phyloP scores from a whole-genome alignment of 164 flowering plant species.

The Paratinospora sagittata region DNA sequence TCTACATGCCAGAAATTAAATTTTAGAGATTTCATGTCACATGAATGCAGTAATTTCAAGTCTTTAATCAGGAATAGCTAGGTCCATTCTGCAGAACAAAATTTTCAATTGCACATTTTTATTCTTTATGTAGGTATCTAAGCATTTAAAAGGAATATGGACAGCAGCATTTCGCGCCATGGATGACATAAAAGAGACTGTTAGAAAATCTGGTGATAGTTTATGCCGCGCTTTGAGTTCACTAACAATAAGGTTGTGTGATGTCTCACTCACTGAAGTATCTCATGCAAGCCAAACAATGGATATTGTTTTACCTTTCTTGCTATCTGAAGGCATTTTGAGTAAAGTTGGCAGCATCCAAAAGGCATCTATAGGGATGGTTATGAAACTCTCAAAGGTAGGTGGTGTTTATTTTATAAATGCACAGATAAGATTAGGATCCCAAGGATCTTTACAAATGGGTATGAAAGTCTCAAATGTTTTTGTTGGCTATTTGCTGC shows the following conservation, averaged over 20 bases:
- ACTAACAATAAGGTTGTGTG: conserved; percentile 81
- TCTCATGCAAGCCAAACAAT: conserved; percentile 68
- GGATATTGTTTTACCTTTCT: conserved; percentile 75
- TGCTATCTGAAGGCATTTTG: conserved; percentile 82
- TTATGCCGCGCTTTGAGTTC: conserved; percentile 78
- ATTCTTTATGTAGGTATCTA: conserved; percentile 47
- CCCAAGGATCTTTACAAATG: background rate
- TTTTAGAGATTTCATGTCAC: background rate
- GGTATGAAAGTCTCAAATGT: background rate
- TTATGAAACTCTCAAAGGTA: conserved; percentile 98
- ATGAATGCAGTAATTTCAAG: background rate
- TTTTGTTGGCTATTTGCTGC: background rate
- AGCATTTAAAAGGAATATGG: conserved; percentile 80
- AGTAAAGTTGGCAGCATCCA: conserved; percentile 84
- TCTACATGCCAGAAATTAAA: background rate
- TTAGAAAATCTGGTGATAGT: conserved; percentile 86
- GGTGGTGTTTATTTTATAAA: conserved; percentile 8
- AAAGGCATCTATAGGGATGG: conserved; percentile 81
- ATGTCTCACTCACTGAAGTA: conserved; percentile 62
- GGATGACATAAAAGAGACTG: conserved; percentile 99
- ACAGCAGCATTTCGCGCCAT: conserved; percentile 86
- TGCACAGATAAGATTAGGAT: background rate
- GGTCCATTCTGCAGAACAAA: background rate
- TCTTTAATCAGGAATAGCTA: background rate
- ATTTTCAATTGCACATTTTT: background rate